Base-by-base conservation (phyloP, 2,329 filamentous ascomycete genomes). In the Amauroascus verrucosus region DNA sequence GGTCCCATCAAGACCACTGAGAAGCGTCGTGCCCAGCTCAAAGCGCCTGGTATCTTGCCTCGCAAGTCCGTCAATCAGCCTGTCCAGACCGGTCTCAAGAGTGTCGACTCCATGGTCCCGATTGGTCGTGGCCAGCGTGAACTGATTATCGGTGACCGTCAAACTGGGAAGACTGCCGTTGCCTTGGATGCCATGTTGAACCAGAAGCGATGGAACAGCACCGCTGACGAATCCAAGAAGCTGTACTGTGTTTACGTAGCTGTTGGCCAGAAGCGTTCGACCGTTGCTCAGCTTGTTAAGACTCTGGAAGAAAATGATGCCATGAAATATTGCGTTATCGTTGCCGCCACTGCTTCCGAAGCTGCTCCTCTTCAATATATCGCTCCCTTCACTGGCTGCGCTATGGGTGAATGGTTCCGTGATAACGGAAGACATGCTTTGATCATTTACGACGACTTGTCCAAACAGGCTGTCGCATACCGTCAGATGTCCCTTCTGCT, bases 101-200 rank as follows among this genome's bases (percentile, higher is more conserved):
- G 88, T 67, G 82, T 98, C 79, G 93, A 98, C 73, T 90, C 93
- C 77, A 97, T 98, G 93, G 93, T 98, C 67, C 93, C 93, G 68
- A 96, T 98, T 68, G 93, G 93, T 74, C 93, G 93, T 91, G 93
- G 93, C 71, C 93, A 98, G 83, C 93, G 93, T 91, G 93, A 98
- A 81, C 80, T 98, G 83, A 97, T 98, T 76, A 98, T 98, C 76
- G 93, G 93, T 81, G 93, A 98, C 74, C 93, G 93, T 89, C 93
- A 98, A 79, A 98, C 93, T 67, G 93, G 93, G 77, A 98, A 98
- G 86, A 98, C 93, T 71, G 93, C 93, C 68, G 91, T 98, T 72
- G 91, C 86, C 69, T 88, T 98, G 59, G 93, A 98, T 74, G 84
- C 91, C 74, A 97, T 98, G 66, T 85, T 98, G 60, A 98, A 98